Evolutionary conservation across 2,329 filamentous ascomycete species (phyloP), one percentile per base, ranked within the genome.

Genomic region (Triangularia setosa): DNA sequence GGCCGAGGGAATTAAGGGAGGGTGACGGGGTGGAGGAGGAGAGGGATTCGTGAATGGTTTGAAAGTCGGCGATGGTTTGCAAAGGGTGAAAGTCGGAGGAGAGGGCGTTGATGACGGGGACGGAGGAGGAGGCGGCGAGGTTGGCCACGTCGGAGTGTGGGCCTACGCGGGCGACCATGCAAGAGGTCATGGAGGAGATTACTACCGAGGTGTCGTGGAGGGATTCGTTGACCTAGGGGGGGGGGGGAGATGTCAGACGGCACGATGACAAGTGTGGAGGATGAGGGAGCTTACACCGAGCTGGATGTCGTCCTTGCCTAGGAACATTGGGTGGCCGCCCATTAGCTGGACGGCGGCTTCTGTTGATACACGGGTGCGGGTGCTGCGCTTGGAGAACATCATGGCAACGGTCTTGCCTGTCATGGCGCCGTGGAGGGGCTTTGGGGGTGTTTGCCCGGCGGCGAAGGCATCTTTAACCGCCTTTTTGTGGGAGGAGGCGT

Each of bases 341-440:
- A 99, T 85, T 65, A 91, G 82, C n/a, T 90, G 86, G 40, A 97
- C 88, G 12, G 95, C 95, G 7, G 90, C 90, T 81, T 99, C 95
- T 1, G 93, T 97, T 1, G 93, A 97, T 30, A 99, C 89, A 67
- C 95, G 88, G 12, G 95, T 99, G 65, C 95, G 87, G 12, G 95
- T 99, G 72, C 91, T 96, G 70, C 93, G 88, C 81, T 99, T 99
- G 83, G 85, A 96, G 82, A 99, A 99, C 83, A 96, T 92, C 88
- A 99, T 90, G 69, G 95, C 94, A 30, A 99, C 86, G 0, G 93
- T 93, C 77, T 92, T 87, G 60, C 92, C 91, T 0, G 84, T 78
- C 67, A 99, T 79, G 11, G 85, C 81, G 48, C 83, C 82, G 61
- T 83, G 79, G 62, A 96, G 79, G 53, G 82, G 79, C 59, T 80